Percentiles rank a stretch among this genome's conserved stretches.
Conservation (phyloP, 345 rosid genomes). For the Barbarea vulgaris region DNA sequence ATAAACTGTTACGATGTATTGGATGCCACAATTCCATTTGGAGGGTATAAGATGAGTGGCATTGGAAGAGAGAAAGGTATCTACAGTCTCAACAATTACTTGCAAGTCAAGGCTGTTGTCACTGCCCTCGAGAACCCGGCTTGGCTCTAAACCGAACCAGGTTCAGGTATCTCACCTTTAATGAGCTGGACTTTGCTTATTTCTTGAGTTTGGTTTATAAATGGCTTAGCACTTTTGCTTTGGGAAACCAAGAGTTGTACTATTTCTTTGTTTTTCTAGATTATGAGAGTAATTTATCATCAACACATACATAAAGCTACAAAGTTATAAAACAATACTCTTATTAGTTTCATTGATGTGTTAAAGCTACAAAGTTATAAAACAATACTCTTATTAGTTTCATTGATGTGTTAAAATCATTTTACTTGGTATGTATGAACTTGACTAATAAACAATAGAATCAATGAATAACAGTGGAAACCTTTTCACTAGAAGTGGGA, state of each 20-base stretch:
- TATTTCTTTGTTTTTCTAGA: slow-evolving; percentile 8
- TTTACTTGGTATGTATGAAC: slow-evolving; percentile 8
- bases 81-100: slow-evolving; percentile 71
- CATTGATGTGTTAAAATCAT: background rate
- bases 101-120: slow-evolving; percentile 95
- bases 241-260: background rate
- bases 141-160: slow-evolving; percentile 60
- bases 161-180: background rate
- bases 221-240: slow-evolving; percentile 18
- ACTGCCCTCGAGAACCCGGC: slow-evolving; percentile 80
- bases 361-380: too few relatives aligned
- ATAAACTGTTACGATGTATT: slow-evolving; percentile 75
- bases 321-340: background rate
- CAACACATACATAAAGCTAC: slow-evolving; percentile 1
- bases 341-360: slow-evolving; percentile 6
- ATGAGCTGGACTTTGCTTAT: background rate
- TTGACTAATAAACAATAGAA: slow-evolving; percentile 31
- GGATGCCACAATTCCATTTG: slow-evolving; percentile 87
- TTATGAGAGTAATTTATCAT: slow-evolving; percentile 15
- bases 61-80: slow-evolving; percentile 87
- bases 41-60: slow-evolving; percentile 97
- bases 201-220: background rate
- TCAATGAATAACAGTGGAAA: slow-evolving; percentile 17
- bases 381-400: background rate
- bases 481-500: slow-evolving; percentile 24